Conservation (phyloP, 805 yeast genomes). For the Candida argentea region DNA sequence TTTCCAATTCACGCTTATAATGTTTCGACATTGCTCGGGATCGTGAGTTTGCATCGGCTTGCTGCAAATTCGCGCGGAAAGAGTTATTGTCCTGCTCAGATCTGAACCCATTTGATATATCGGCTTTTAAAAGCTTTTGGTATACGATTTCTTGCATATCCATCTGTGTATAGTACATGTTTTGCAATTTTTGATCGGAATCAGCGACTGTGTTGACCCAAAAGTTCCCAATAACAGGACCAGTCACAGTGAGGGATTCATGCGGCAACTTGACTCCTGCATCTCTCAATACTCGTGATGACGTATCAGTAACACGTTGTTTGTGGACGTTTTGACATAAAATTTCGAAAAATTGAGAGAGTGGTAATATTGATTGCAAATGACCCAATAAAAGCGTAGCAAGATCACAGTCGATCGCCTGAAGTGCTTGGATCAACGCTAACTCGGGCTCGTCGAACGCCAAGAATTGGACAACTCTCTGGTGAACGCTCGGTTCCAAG, state of each 20-base stretch:
- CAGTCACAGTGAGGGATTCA: conserved; percentile 21
- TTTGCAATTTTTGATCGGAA: conserved; percentile 12
- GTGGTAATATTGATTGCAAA: conserved; percentile 43
- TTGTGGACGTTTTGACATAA: conserved; percentile 39
- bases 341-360: conserved; percentile 60
- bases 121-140: conserved; percentile 9
- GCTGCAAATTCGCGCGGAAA: conserved; percentile 15
- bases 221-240: conserved; percentile 28
- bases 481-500: conserved; percentile 53
- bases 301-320: conserved; percentile 18
- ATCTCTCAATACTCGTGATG: conserved; percentile 12
- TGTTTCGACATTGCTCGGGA: conserved; percentile 11
- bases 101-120: conserved; percentile 5
- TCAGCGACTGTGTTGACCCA: conserved; percentile 25
- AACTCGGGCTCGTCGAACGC: conserved; percentile 62
- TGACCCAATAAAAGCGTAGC: conserved; percentile 46
- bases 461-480: conserved; percentile 49
- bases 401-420: conserved; percentile 50
- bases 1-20: conserved; percentile 19
- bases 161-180: conserved; percentile 21
- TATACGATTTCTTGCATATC: conserved; percentile 16
- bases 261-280: conserved; percentile 5
- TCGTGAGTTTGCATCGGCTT: conserved; percentile 11
- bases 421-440: conserved; percentile 61
- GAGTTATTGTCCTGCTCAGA: conserved; percentile 12